A percentile compares a stretch with the other conserved stretches of the same genome.
These are phyloP conservation scores for Chaetomidium leptoderma DNA, from an alignment of 495 filamentous ascomycete species.

Conservation along the genomic window DNA sequence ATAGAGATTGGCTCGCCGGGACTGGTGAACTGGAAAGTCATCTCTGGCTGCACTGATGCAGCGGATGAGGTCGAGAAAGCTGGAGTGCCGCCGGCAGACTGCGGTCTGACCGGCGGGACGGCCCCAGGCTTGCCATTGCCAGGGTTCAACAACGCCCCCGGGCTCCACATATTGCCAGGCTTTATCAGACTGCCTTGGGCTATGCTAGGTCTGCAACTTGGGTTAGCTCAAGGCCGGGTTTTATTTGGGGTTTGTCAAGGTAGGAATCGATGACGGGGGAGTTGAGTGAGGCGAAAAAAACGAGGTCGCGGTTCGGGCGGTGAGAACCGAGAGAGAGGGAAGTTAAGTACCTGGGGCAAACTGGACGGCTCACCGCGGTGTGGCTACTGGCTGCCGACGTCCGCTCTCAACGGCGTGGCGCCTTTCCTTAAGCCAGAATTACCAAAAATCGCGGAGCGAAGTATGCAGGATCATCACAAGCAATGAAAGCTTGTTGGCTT, in stretches of 20 bases:
- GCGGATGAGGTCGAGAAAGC: not conserved
- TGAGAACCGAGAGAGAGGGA: not conserved
- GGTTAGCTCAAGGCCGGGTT: conserved; percentile 2
- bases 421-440: not conserved
- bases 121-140: conserved; percentile 17
- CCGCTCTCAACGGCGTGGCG: not conserved
- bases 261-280: not conserved
- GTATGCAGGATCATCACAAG: conserved; percentile 4
- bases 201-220: not conserved
- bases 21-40: conserved; percentile 44
- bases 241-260: not conserved
- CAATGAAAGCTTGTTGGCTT: not conserved
- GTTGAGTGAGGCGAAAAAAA: not conserved
- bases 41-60: conserved; percentile 4
- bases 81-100: conserved; percentile 13
- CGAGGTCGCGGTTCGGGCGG: conserved; percentile 1
- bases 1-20: conserved; percentile 25
- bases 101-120: conserved; percentile 12
- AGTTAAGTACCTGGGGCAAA: not conserved
- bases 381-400: not conserved
- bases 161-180: conserved; percentile 27
- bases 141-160: conserved; percentile 29
- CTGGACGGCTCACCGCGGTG: conserved; percentile 11
- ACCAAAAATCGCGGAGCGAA: not conserved
- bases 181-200: conserved; percentile 7